phyloP scores from a whole-genome alignment of 2,329 filamentous ascomycete species.

The Cercospora citrullina region DNA sequence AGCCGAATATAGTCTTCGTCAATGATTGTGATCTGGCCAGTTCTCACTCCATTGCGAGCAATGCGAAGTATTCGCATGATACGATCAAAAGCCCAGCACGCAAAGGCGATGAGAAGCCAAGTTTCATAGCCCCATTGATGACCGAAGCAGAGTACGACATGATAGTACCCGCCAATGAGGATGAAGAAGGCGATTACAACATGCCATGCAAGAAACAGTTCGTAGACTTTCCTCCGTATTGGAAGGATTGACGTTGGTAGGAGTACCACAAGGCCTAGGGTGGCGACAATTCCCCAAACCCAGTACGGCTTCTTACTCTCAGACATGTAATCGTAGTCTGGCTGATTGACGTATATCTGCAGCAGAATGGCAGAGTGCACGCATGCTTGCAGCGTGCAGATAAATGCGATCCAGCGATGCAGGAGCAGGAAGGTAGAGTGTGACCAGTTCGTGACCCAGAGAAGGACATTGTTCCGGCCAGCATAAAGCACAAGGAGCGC shows the following conservation, averaged over 20 bases:
- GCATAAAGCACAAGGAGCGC: slow-evolving; percentile 50
- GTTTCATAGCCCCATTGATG: slow-evolving; percentile 50
- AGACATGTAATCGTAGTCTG: slow-evolving; percentile 24
- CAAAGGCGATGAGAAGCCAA: slow-evolving; percentile 49
- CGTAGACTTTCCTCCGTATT: slow-evolving; percentile 44
- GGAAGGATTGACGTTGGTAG: slow-evolving; percentile 40
- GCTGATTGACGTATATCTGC: slow-evolving; percentile 34
- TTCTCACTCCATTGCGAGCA: slow-evolving; percentile 41
- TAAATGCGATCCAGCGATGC: slow-evolving; percentile 52
- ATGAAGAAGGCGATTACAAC: slow-evolving; percentile 46
- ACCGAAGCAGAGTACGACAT: slow-evolving; percentile 42
- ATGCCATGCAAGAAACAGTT: slow-evolving; percentile 50
- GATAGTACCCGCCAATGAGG: slow-evolving; percentile 48
- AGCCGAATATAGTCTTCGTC: slow-evolving; percentile 42
- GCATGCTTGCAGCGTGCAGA: slow-evolving; percentile 49
- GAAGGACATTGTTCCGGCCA: slow-evolving; percentile 51
- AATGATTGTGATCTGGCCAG: slow-evolving; percentile 42
- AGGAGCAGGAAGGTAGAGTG: slow-evolving; percentile 52
- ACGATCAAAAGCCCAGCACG: slow-evolving; percentile 52
- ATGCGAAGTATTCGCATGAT: slow-evolving; percentile 45
- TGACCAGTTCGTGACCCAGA: slow-evolving; percentile 53
- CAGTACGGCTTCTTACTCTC: slow-evolving; percentile 29
- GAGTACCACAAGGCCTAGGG: slow-evolving; percentile 30
- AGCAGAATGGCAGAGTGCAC: slow-evolving; percentile 52
- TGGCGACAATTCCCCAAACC: slow-evolving; percentile 28